phyloP scores from a whole-genome alignment of 1,139 yeast species.

The Protomyces gravidus region DNA sequence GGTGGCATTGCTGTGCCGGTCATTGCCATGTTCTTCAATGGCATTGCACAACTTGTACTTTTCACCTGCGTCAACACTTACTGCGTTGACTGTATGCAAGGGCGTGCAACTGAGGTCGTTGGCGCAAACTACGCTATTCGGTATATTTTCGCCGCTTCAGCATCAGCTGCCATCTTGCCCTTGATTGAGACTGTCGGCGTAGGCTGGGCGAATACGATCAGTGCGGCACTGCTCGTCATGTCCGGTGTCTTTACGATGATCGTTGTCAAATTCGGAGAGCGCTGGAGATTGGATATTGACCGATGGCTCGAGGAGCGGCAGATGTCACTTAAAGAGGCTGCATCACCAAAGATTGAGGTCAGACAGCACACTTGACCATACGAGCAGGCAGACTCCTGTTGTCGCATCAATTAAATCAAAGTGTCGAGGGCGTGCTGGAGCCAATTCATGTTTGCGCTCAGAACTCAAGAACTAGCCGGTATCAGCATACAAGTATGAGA shows the following conservation, averaged over 20 bases:
- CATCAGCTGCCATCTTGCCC: slow-evolving; percentile 48
- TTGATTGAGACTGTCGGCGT: slow-evolving; percentile 49
- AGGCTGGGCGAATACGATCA: slow-evolving; percentile 52
- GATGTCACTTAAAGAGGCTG: neutral
- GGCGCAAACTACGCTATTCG: slow-evolving; percentile 52
- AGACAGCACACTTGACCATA: too few relatives aligned
- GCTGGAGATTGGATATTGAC: slow-evolving; percentile 9
- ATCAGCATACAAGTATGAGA: too few relatives aligned
- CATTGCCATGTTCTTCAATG: slow-evolving; percentile 48
- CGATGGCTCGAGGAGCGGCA: neutral
- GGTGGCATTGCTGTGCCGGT: slow-evolving; percentile 57
- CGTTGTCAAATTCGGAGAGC: neutral
- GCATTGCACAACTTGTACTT: slow-evolving; percentile 49
- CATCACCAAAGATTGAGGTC: neutral
- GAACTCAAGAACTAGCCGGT: too few relatives aligned
- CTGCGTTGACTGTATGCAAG: slow-evolving; percentile 55
- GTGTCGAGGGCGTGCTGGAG: too few relatives aligned
- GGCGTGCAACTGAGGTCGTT: slow-evolving; percentile 52
- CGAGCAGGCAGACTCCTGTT: too few relatives aligned
- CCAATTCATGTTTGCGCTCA: too few relatives aligned
- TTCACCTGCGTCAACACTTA: slow-evolving; percentile 54
- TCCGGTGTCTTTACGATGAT: slow-evolving; percentile 1
- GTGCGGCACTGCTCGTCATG: slow-evolving; percentile 40
- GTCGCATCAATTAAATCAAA: too few relatives aligned
- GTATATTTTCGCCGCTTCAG: slow-evolving; percentile 51